These are phyloP conservation scores for Aureoboletus auriporus DNA, from an alignment of 768 basidiomycete genomes.

Conservation along the genomic window DNA sequence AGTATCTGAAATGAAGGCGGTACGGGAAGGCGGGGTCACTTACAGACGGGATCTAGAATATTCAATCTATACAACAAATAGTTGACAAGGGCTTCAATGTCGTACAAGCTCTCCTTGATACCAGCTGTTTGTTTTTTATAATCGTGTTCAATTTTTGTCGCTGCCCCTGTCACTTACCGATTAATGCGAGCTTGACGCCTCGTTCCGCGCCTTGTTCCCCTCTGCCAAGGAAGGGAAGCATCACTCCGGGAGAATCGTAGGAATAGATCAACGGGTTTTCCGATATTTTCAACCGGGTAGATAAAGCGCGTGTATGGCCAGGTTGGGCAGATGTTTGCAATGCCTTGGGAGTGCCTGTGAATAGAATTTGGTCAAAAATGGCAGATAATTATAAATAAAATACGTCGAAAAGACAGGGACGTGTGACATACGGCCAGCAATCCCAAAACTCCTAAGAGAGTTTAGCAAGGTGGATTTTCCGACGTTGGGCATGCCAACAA, in stretches of 20 bases:
- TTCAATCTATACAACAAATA: constrained; percentile 88
- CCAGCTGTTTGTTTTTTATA: constrained; percentile 52
- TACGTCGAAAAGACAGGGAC: constrained; percentile 3
- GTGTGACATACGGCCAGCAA: constrained; percentile 69
- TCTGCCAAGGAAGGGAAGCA: constrained; percentile 90
- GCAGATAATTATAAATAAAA: background rate
- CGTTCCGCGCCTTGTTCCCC: constrained; percentile 86
- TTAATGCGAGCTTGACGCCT: constrained; percentile 89
- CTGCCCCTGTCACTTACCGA: constrained; percentile 56
- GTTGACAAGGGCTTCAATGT: constrained; percentile 76
- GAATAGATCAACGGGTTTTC: constrained; percentile 84
- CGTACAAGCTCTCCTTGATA: constrained; percentile 91
- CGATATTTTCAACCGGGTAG: constrained; percentile 83
- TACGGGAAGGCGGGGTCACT: constrained; percentile 24
- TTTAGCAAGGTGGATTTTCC: constrained; percentile 96
- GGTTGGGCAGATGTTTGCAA: constrained; percentile 86
- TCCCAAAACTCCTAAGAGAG: constrained; percentile 80
- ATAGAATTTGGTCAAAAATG: constrained; percentile 3
- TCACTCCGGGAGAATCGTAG: constrained; percentile 94
- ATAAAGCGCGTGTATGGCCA: constrained; percentile 85
- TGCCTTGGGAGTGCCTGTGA: constrained; percentile 76
- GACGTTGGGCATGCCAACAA: constrained; percentile 98
- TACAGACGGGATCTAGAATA: constrained; percentile 67
- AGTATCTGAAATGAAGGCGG: constrained; percentile 5
- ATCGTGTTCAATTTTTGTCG: background rate